Evolutionary conservation across 2,329 filamentous ascomycete genomes (phyloP), one percentile per base, ranked within the genome.

Genomic region (Colletotrichum trifolii): DNA sequence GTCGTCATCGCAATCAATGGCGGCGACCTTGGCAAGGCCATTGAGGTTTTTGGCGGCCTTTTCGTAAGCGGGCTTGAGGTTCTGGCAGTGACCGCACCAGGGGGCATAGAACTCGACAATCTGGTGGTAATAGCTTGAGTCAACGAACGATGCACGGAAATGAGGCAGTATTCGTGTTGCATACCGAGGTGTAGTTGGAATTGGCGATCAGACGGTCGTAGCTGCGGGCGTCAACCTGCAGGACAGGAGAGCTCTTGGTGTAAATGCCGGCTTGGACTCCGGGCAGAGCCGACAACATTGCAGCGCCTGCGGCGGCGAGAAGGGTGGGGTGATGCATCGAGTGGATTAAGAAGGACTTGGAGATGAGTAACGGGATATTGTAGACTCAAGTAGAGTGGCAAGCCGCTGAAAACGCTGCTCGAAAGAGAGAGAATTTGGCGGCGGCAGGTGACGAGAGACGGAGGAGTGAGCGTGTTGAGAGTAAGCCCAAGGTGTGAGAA

Each of bases 1-100:
- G 58, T 97, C 95, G 38, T 97, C 94, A 73, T 99, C 95, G 78
- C 96, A 99, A 79, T 99, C 92, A 69, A 99, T 84, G 60, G 96
- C 96, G 52, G 93, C 96, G 46, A 99, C 95, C 73, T 97, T 96
- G 72, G 94, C 96, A 12, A 98, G 85, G 12, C 96, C 96, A n/a
- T 91, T 87, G 64, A 99, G 90, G 72, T 89, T 93, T 73, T 91
- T 91, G 71, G 96, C 96, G 2, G 90, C 94, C 79, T 97, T 97
- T 78, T 98, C 95, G 80, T 96, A 99, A 48, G 93, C 92, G 3
- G 94, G 95, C 81, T 97, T 94, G 73, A 99, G 90, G 80, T 91
- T 97, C 80, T 97, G 87, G 82, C 96, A 99, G 81, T 98, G 96
- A 46, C 95, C 96, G 74, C 96, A 98, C 95, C 95, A 98, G 33